These are phyloP conservation scores for Penicillium frequentans DNA, from an alignment of 2,329 filamentous ascomycete genomes.

Conservation along the genomic window DNA sequence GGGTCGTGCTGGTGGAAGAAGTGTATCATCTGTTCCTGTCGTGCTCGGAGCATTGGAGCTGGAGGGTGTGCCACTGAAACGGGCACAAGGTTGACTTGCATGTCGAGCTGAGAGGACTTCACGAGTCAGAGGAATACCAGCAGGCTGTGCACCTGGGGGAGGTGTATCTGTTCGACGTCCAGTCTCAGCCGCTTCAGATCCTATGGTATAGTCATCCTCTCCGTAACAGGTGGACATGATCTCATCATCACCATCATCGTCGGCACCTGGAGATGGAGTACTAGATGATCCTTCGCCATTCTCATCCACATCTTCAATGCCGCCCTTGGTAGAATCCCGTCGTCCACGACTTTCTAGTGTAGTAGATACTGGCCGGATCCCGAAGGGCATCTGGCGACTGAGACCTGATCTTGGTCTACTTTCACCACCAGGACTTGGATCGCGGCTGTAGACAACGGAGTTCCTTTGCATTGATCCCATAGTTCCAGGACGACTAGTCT, in stretches of 20 bases:
- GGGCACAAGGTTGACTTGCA: slow-evolving; percentile 28
- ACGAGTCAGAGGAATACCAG: slow-evolving; percentile 12
- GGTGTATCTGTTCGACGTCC: slow-evolving; percentile 24
- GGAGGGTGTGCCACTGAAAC: slow-evolving; percentile 24
- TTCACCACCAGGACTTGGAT: slow-evolving; percentile 33
- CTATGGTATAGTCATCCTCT: slow-evolving; percentile 42
- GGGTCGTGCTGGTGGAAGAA: slow-evolving; percentile 29
- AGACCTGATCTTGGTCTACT: slow-evolving; percentile 33
- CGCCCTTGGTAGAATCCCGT: slow-evolving; percentile 26
- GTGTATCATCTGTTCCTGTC: slow-evolving; percentile 33
- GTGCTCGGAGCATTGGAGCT: slow-evolving; percentile 26
- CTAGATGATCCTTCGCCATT: slow-evolving; percentile 6
- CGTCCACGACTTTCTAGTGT: slow-evolving; percentile 33
- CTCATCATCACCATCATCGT: slow-evolving; percentile 41
- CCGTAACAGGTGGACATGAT: slow-evolving; percentile 36
- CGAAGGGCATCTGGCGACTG: slow-evolving; percentile 40
- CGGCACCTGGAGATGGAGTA: slow-evolving; percentile 27
- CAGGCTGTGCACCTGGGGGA: slow-evolving; percentile 10
- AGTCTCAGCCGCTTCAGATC: slow-evolving; percentile 34
- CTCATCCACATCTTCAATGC: slow-evolving; percentile 31
- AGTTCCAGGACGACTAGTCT: slow-evolving; percentile 35
- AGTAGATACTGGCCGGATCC: slow-evolving; percentile 42
- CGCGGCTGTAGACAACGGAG: slow-evolving; percentile 41
- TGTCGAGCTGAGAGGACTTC: slow-evolving; percentile 24
- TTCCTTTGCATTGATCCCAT: slow-evolving; percentile 40